Conservation (phyloP, 2,329 filamentous ascomycete species). For the Tolypocladium sp. region DNA sequence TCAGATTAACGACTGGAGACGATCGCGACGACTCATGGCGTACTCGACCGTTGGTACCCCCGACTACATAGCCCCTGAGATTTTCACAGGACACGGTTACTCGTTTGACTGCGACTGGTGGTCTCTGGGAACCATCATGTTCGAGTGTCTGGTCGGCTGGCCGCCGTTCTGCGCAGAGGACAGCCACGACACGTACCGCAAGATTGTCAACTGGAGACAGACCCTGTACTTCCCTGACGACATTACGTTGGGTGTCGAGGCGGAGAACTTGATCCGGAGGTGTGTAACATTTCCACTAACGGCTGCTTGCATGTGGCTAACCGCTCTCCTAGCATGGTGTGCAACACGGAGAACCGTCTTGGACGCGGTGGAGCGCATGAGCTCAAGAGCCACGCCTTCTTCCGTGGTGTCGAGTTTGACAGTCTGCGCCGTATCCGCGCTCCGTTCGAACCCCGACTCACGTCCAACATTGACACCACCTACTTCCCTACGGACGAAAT, state of each 20-base stretch:
- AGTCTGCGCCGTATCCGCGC: slow-evolving; percentile 86
- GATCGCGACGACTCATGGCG: slow-evolving; percentile 88
- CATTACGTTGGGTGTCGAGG: slow-evolving; percentile 77
- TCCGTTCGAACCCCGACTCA: slow-evolving; percentile 89
- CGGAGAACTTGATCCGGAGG: slow-evolving; percentile 88
- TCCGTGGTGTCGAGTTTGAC: slow-evolving; percentile 93
- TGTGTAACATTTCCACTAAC: slow-evolving; percentile 32
- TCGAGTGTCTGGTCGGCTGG: slow-evolving; percentile 97
- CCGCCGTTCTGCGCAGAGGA: slow-evolving; percentile 98
- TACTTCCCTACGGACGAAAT: slow-evolving; percentile 99
- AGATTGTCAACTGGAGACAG: slow-evolving; percentile 98
- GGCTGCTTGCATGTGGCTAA: neutral
- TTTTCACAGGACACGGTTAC: slow-evolving; percentile 94
- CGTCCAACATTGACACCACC: slow-evolving; percentile 88
- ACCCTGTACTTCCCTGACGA: slow-evolving; percentile 96
- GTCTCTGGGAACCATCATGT: slow-evolving; percentile 98
- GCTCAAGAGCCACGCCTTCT: slow-evolving; percentile 91
- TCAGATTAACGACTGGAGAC: slow-evolving; percentile 98
- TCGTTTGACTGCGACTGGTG: slow-evolving; percentile 98
- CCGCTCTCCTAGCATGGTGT: slow-evolving; percentile 63
- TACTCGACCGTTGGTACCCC: slow-evolving; percentile 98
- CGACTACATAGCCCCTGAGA: slow-evolving; percentile 97
- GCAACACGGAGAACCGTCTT: slow-evolving; percentile 85
- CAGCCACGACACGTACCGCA: slow-evolving; percentile 93
- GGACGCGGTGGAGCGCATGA: slow-evolving; percentile 80